Base-by-base conservation (phyloP, 805 yeast genomes). In the Blastobotrys attinorum region DNA sequence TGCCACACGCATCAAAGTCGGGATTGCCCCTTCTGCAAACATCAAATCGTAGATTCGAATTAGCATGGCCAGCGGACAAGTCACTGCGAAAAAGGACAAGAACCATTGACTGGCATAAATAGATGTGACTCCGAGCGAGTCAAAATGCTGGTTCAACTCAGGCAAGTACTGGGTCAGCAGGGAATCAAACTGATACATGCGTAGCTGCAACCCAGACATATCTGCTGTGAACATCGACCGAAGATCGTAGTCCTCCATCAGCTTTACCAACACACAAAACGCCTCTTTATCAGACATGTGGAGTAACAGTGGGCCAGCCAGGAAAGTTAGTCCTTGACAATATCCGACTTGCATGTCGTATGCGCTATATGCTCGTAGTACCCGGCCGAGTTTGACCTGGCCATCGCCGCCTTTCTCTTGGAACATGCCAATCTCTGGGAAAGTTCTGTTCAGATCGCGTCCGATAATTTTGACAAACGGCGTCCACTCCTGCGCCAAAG, bases 331-430 rank as follows among this genome's bases (percentile, higher is more conserved):
- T 4, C 85, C 85, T 57, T 79, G 85, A 56, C 85, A 79, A 54
- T 79, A 79, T 8, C 85, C 85, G 51, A 79, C 73, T 51, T 78
- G 81, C 42, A 71, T 70, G 59, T 79, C 83, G 54, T 76, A 79
- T 49, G 77, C 74, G 39, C 79, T 76, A 52, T 74, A 79, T 1
- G 81, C 83, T 45, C 79, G 75, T 47, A 79, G 63, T 23, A 79
- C 71, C 22, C 72, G 71, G 31, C 76, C 77, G 45, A 79, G 70
- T 49, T 66, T 65, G 7, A 55, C 48, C 42, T 73, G 68, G 18
- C 77, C 75, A 23, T 46, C 56, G 13, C 66, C 70, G 16, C 64
- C 61, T 15, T 58, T 63, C 25, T 65, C 59, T 36, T 65, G 62
- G 60, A 79, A 77, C 56, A 74, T 69, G 1, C 61, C 60, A 17